A percentile compares a stretch with the other conserved stretches of the same genome.
phyloP scores from a whole-genome alignment of 2,329 filamentous ascomycete genomes.

The Fusarium lateritium region DNA sequence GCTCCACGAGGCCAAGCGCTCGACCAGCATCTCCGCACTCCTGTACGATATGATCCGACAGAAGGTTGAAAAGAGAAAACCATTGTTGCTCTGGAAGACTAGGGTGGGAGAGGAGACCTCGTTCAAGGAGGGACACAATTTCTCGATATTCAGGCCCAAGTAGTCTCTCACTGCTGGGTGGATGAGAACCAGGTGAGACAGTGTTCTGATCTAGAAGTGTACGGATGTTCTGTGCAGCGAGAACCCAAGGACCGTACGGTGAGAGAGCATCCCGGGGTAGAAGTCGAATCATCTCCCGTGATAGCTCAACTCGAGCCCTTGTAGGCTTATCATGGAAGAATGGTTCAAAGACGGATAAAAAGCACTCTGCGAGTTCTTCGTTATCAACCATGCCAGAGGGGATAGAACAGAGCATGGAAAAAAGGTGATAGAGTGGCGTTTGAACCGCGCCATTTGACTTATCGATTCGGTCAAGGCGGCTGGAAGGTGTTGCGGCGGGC shows the following conservation, averaged over 20 bases:
- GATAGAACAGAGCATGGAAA: constrained; percentile 70
- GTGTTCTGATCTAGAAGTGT: constrained; percentile 57
- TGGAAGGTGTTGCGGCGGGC: constrained; percentile 76
- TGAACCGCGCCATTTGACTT: constrained; percentile 67
- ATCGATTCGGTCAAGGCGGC: constrained; percentile 67
- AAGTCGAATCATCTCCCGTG: constrained; percentile 66
- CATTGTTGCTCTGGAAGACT: constrained; percentile 64
- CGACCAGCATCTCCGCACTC: constrained; percentile 79
- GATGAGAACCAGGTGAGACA: constrained; percentile 40
- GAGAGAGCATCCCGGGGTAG: constrained; percentile 61
- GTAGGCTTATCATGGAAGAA: constrained; percentile 68
- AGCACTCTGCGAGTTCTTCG: constrained; percentile 61
- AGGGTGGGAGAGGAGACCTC: constrained; percentile 68
- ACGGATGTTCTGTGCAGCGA: constrained; percentile 64
- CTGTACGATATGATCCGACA: constrained; percentile 69
- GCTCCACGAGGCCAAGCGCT: constrained; percentile 78
- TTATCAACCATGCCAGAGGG: constrained; percentile 65
- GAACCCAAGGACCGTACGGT: constrained; percentile 66
- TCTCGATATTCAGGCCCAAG: constrained; percentile 79
- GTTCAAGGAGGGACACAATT: constrained; percentile 76
- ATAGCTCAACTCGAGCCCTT: constrained; percentile 62
- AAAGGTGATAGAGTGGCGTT: constrained; percentile 76
- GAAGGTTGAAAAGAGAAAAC: constrained; percentile 69
- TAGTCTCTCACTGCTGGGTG: constrained; percentile 57
- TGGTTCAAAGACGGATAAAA: constrained; percentile 68